Conservation (phyloP, 116 monocot genomes). For the Phalaenopsis hybrid region DNA sequence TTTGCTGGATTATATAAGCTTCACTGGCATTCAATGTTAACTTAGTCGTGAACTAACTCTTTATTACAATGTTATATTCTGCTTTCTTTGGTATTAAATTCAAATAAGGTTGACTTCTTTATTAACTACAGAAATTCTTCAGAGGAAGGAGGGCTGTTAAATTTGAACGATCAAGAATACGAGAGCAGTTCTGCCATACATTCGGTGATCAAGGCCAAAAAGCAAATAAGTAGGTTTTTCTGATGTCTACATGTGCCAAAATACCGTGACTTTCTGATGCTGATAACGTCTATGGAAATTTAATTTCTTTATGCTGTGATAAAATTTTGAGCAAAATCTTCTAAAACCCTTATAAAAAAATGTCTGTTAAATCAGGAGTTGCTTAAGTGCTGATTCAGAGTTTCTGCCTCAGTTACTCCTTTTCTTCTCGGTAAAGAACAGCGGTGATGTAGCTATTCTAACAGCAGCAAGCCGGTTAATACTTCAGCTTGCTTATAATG, state of each 20-base stretch:
- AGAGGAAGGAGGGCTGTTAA: slow-evolving; percentile 79
- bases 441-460: slow-evolving; percentile 50
- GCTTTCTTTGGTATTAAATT: neutral
- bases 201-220: slow-evolving; percentile 58
- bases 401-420: slow-evolving; percentile 85
- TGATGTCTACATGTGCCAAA: neutral
- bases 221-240: slow-evolving; percentile 44
- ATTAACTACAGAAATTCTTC: slow-evolving; percentile 80
- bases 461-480: slow-evolving; percentile 49
- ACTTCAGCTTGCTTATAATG: slow-evolving; percentile 40
- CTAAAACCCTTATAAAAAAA: neutral
- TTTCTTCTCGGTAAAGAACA: slow-evolving; percentile 59
- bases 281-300: neutral
- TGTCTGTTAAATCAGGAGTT: slow-evolving; percentile 44
- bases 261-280: neutral
- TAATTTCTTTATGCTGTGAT: slow-evolving; percentile 2
- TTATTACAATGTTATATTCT: neutral
- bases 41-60: neutral
- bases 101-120: slow-evolving; percentile 23
- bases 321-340: neutral
- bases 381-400: slow-evolving; percentile 64
- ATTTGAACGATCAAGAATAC: slow-evolving; percentile 49
- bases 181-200: slow-evolving; percentile 45
- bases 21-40: neutral
- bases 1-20: neutral